Base-by-base conservation (phyloP, 2,329 filamentous ascomycete species). In the Alternaria metachromatica region DNA sequence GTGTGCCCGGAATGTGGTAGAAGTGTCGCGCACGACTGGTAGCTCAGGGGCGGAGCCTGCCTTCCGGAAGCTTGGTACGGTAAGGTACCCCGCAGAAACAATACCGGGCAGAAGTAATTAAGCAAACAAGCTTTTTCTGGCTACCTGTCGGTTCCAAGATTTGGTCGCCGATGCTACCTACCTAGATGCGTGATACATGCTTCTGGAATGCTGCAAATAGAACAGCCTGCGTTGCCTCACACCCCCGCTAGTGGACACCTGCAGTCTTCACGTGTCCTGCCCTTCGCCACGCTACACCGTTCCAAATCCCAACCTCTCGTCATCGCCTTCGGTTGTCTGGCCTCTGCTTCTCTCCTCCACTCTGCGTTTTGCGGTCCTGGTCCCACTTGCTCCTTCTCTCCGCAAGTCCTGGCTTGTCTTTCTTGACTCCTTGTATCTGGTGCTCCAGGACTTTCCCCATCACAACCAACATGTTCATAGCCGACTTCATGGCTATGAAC, bases 81-180 rank as follows among this genome's bases (percentile, higher is more conserved):
- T 26, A 54, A 54, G 37, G 23, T 28, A 30, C 21, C 30, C 55
- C 48, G 15, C 43, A 15, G 15, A 53, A 54, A 54, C 30, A 44
- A 46, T 28, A 15, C 23, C 25, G 41, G 50, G 48, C 43, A 54
- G 41, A 44, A 54, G 18, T 18, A 37, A 41, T 20, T 3, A 46
- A 20, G 41, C 49, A 51, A 58, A 58, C 43, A 59, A 59, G 55
- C 41, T 59, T 54, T 49, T 41, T 18, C 28, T 46, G 13, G 15
- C 21, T 43, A 48, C 15, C 28, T 48, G 28, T 28, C 23, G 30
- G 18, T 55, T 46, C 44, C 46, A 28, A 20, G 4, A 49, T 33
- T 12, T 15, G 23, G 23, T 49, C 23, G 23, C 25, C 25, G 5
- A 26, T 20, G 45, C 26, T 44, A 53, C 49, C 28, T 37, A 37